Conservation (phyloP, 805 yeast species). For the Nakazawaea laoshanensis region DNA sequence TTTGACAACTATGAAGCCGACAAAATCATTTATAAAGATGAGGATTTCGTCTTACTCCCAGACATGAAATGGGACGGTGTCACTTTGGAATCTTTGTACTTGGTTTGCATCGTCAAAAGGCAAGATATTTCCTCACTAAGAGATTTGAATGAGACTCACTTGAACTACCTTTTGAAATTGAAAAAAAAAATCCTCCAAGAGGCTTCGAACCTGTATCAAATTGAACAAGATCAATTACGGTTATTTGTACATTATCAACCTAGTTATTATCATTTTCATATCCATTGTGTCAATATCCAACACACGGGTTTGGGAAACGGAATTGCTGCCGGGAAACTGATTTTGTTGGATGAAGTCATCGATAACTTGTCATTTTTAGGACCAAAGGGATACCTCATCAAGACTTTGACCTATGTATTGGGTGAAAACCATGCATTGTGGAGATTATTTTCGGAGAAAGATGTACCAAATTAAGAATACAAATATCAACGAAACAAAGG, state of each 20-base stretch:
- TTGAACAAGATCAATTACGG: slow-evolving; percentile 52
- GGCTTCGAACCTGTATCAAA: slow-evolving; percentile 36
- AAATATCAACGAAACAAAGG: slow-evolving; percentile 59
- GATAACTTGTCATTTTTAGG: slow-evolving; percentile 54
- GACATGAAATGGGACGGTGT: slow-evolving; percentile 95
- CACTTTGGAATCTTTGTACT: slow-evolving; percentile 60
- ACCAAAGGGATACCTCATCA: slow-evolving; percentile 45
- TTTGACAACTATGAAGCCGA: slow-evolving; percentile 81
- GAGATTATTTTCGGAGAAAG: slow-evolving; percentile 36
- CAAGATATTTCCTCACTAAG: slow-evolving; percentile 65
- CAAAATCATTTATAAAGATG: slow-evolving; percentile 61
- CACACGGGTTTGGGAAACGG: slow-evolving; percentile 66
- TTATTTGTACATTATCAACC: slow-evolving; percentile 92
- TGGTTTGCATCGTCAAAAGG: slow-evolving; percentile 69
- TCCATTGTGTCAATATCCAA: slow-evolving; percentile 73
- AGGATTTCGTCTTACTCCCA: slow-evolving; percentile 70
- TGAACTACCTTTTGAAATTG: slow-evolving; percentile 46
- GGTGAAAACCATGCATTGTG: slow-evolving; percentile 79
- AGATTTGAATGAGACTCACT: slow-evolving; percentile 56
- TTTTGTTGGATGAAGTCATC: slow-evolving; percentile 72
- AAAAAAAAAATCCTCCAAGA: slow-evolving; percentile 34
- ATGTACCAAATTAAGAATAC: slow-evolving; percentile 82
- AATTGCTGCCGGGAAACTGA: slow-evolving; percentile 70
- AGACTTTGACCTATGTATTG: slow-evolving; percentile 54
- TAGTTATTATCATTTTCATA: slow-evolving; percentile 90